A percentile compares a stretch with the other conserved stretches of the same genome.
phyloP scores from a whole-genome alignment of 306 rosid genomes.

The Acmispon strigosus region DNA sequence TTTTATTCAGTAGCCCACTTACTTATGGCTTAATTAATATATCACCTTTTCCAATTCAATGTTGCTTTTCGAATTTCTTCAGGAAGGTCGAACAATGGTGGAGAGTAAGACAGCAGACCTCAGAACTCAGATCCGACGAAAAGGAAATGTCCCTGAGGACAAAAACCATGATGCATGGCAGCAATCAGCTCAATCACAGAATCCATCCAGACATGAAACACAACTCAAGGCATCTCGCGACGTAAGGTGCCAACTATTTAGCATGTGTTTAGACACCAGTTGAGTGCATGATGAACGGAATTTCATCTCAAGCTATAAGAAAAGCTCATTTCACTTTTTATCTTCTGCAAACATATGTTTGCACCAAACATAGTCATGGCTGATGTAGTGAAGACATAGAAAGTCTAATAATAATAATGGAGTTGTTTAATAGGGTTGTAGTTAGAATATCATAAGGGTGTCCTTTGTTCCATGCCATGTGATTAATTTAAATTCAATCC shows the following conservation, averaged over 20 bases:
- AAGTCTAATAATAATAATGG: neutral
- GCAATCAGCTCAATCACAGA: conserved; percentile 33
- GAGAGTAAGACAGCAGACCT: conserved; percentile 81
- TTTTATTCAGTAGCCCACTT: neutral
- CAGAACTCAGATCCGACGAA: conserved; percentile 67
- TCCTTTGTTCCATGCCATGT: neutral
- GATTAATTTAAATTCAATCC: neutral
- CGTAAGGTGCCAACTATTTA: conserved; percentile 96
- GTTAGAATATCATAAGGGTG: neutral
- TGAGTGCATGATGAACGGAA: too few species aligned
- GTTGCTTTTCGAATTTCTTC: conserved; percentile 19
- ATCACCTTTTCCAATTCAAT: conserved; percentile 12
- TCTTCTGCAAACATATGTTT: too few species aligned
- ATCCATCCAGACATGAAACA: conserved; percentile 45
- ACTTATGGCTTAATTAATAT: neutral
- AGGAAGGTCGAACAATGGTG: conserved; percentile 79
- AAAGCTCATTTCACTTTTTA: too few species aligned
- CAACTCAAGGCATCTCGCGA: conserved; percentile 99
- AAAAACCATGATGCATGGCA: conserved; percentile 35
- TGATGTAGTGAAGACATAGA: conserved; percentile 21
- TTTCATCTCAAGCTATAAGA: too few species aligned
- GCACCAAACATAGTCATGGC: neutral
- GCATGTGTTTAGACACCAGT: conserved; percentile 26
- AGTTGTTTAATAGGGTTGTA: neutral
- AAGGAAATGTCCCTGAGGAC: conserved; percentile 40